Percentiles rank a stretch among this genome's conserved stretches.
Evolutionary conservation across 805 yeast species (phyloP).

Genomic region (Kuraishia cidri): DNA sequence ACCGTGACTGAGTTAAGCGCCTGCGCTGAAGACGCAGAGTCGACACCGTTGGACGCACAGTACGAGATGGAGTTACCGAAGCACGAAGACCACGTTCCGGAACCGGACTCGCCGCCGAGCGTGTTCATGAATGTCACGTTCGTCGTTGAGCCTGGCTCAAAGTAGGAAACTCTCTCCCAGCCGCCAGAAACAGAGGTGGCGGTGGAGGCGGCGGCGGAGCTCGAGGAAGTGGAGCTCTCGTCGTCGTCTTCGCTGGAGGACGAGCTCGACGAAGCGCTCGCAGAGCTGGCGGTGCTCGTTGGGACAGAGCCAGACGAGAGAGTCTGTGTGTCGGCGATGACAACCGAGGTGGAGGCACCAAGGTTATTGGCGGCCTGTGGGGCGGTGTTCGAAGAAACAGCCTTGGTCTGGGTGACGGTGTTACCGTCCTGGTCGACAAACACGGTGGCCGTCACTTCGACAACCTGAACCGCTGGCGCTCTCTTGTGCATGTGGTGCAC

Average conservation of each 20-base stretch:
- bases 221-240: conserved; percentile 10
- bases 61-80: conserved; percentile 92
- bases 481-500: conserved; percentile 46
- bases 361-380: conserved; percentile 15
- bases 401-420: conserved; percentile 17
- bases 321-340: conserved; percentile 8
- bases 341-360: conserved; percentile 12
- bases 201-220: conserved; percentile 23
- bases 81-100: conserved; percentile 80
- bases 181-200: conserved; percentile 33
- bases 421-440: conserved; percentile 54
- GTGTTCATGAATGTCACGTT: conserved; percentile 82
- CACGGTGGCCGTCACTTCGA: conserved; percentile 74
- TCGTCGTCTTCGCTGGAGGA: conserved; percentile 9
- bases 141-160: conserved; percentile 58
- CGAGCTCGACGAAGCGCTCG: conserved; percentile 8
- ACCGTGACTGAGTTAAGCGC: conserved; percentile 63
- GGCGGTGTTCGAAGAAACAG: conserved; percentile 13
- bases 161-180: conserved; percentile 77
- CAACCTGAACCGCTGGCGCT: conserved; percentile 55
- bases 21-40: conserved; percentile 61
- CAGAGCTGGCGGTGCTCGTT: conserved; percentile 11
- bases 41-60: conserved; percentile 68
- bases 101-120: conserved; percentile 74
- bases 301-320: conserved; percentile 1